Base-by-base conservation (phyloP, 176 grass and related monocot species). In the Leersia perrieri region DNA sequence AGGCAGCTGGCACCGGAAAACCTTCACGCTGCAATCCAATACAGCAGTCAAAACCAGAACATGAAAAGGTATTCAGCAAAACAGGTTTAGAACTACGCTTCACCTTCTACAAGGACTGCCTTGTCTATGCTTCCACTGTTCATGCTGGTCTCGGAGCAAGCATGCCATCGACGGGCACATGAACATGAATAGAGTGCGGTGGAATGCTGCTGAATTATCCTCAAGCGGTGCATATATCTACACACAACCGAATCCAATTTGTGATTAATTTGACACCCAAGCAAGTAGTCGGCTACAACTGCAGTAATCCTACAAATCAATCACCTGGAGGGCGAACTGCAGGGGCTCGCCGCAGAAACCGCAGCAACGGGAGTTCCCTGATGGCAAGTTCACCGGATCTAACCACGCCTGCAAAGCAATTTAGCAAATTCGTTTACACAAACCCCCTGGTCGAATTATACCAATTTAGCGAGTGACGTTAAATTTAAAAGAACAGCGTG, bases 101-200 rank as follows among this genome's bases (percentile, higher is more conserved):
- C 55, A 95, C 96, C 96, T 95, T 90, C 93, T 88, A 71, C 73
- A 55, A 87, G 82, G 84, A 84, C 77, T 90, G 70, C 79, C 82
- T 31, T 88, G 84, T 35, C 82, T 83, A 80, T 83, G 68, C 13
- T 83, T 95, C 93, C 92, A 99, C 76, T 99, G 92, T 51, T 99
- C 90, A 60, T 90, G 90, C 74, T 99, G 96, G 78, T 99, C 96
- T 58, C 75, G 87, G 58, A 74, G 82, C 76, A 99, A 92, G 76
- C 96, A 99, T 14, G 82, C 41, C 93, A 95, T 93, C 1, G 90
- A 95, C 27, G 89, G 88, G 76, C 96, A 99, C 86, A 95, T 95
- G 87, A 93, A 95, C 71, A 95, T 36, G 53, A 93, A 91, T 27
- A 99, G 41, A 3, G 87, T 92, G 51, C 90, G 87, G 84, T 99